Evolutionary conservation across 305 asterid genomes (phyloP), one percentile per base, ranked within the genome.

Genomic region (Andrographis paniculata): DNA sequence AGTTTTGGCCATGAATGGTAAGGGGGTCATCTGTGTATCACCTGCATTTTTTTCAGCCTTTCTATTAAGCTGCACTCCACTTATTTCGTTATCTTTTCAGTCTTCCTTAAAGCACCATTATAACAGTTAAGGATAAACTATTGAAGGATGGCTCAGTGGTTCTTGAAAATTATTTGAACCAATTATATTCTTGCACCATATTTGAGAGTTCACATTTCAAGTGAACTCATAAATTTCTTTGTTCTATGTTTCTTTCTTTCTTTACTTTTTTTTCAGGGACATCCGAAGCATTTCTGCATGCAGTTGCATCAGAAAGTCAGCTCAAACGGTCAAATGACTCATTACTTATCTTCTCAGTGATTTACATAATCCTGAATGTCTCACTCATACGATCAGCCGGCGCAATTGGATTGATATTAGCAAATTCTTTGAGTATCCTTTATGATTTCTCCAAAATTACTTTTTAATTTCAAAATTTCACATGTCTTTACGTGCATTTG

Each of bases 361-460:
- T 78, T 58, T 91, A 83, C 71, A 33, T 86, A 28, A 65, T 73
- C 55, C 47, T 80, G 62, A 91, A 86, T 62, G 74, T 86, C 65
- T 61, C 36, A 45, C 87, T 91, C 31, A 83, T 91, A 69, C 69
- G 65, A 65, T 71, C 85, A 70, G 88, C 93, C 24, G 95, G 99
- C 14, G 94, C 94, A 48, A 65, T 83, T 42, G 99, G 96, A 55
- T 66, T 91, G 59, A 86, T 86, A 65, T 37, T 79, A 45, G 99
- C 99, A 17, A 91, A 91, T 69, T 76, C 87, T 46, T 64, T 83
- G 89, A 91, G 96, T 91, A 91, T 86, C 99, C 96, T 85, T 70
- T 47, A 31, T n/a, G 12, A 51, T 17, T 37, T n/a, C 44, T 20
- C 15, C 44, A 22, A 20, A 30, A 30, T 51, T 49, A n/a, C n/a